Evolutionary conservation across 1,139 yeast species (phyloP), one percentile per base, ranked within the genome.

Genomic region (Scheffersomyces parashehatae): DNA sequence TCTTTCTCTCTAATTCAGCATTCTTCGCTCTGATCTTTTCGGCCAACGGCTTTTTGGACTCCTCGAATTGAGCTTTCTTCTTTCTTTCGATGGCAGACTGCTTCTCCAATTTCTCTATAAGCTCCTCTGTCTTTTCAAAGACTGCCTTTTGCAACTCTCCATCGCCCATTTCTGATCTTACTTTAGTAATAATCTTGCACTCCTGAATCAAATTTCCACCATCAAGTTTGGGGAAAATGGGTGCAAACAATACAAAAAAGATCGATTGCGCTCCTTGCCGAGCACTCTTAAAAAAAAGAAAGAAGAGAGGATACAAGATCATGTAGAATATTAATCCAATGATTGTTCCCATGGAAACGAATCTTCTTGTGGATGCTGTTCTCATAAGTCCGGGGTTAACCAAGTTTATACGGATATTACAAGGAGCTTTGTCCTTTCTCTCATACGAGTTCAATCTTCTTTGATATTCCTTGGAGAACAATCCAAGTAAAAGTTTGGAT

Each of bases 371-470:
- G 31, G 95, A 82, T 2, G 95, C 88, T 2, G 96, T 83, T 55
- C 98, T 77, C 85, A 88, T 87, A 39, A 91, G 55, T 0, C 99
- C 99, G 0, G 99, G 99, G 58, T 93, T 95, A 4, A 88, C 95
- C 47, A 88, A 55, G 46, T 85, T 77, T n/a, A 89, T 75, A 40
- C 85, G 77, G 13, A 88, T 82, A 55, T 86, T 87, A 56, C 79
- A 75, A 2, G 88, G 86, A 28, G 84, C 80, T 49, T 75, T 70
- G 55, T 88, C 96, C 28, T 82, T 75, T 31, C 91, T 72, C 54
- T 81, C 82, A 51, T 79, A 81, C 3, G 49, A 56, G 43, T 72
- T 68, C 43, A 89, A 61, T 47, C 82, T 73, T 41, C 83, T 73
- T 66, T 91, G 98, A 55, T 79, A 82, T 56, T 88, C 95, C 54